Base-by-base conservation (phyloP, 177 flowering plant genomes). In the Telopea speciosissima region DNA sequence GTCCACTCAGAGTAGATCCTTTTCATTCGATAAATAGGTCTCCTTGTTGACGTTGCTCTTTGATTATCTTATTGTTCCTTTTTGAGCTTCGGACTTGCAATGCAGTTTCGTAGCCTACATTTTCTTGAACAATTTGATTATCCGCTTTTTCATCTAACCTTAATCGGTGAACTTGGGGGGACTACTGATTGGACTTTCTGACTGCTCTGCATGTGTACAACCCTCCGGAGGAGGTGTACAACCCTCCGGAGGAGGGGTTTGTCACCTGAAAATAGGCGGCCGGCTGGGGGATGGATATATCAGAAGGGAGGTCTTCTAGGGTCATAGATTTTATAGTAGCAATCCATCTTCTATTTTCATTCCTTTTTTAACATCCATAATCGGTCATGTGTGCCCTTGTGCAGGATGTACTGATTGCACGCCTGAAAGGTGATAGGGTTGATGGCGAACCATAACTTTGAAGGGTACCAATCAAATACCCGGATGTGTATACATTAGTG, bases 371-470 rank as follows among this genome's bases (percentile, higher is more conserved):
- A 65, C 13, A 65, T 65, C 36, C 40, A 63, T 49, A 59, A 14
- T 23, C 33, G 36, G 4, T 44, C 22, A 24, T 68, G 9, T 26
- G 62, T 42, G 68, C 40, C 45, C 28, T 1, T 68, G 14, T 69
- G 76, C 89, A 91, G 94, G 94, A 85, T 77, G 94, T 88, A 71
- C 77, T 91, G 73, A 81, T 91, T 73, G 82, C 84, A 1, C 89
- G 94, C 45, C 73, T 91, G 73, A 88, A 73, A 75, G 74, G 71
- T 65, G 79, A 54, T 65, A 31, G 59, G 13, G 68, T 44, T 22
- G 66, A 56, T 67, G 70, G 69, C 40, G 70, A 68, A 68, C 52
- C 52, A 45, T 49, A 62, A 22, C n/a, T 31, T n/a, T 0, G 14
- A n/a, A 42, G 42, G 17, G 45, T 52, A 44, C 13, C 5, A 49